Evolutionary conservation across 495 filamentous ascomycete species (phyloP), one percentile per base, ranked within the genome.

Genomic region (Podospora didyma): DNA sequence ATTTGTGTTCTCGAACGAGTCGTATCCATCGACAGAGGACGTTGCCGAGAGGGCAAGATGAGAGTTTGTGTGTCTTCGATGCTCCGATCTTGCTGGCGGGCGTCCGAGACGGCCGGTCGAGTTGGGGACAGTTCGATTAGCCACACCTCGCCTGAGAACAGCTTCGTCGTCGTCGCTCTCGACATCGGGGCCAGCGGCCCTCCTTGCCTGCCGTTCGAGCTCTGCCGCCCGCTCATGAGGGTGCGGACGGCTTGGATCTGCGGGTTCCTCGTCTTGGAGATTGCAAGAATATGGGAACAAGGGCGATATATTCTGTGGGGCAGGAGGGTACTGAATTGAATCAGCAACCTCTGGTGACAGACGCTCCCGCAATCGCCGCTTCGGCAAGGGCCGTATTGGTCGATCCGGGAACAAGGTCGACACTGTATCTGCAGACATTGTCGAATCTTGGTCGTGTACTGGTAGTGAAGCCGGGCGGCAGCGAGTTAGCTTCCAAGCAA

Each of bases 1-100:
- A 68, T 96, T 97, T 50, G 90, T 96, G 63, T 99, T 97, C 69
- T 99, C 94, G 64, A 96, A 95, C 17, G 89, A 92, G 67, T 97
- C 95, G 68, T 97, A 97, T 26, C 94, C 91, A 69, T 97, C 95
- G 5, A 81, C 83, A 7, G 82, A 82, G 22, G 82, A 84, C 2
- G 75, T 62, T 4, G 78, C 73, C 14, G 81, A 82, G 21, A 68
- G 71, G 16, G 77, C 73, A 24, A 73, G 67, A 24, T 75, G 73
- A 11, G 73, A 70, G 55, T 77, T 77, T 22, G 66, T 53, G 51
- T 75, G 73, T 59, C 77, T 75, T 11, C 60, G 54, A 24, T 73
- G 65, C 21, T 68, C 64, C 24, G 61, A 51, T 52, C 63, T 67
- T 31, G 56, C 50, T 42, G 67, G 59, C 11, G 62, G 51, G 17